A percentile compares a stretch with the other conserved stretches of the same genome.
Conservation (phyloP, 2,329 filamentous ascomycete species). For the Periconia sp. region DNA sequence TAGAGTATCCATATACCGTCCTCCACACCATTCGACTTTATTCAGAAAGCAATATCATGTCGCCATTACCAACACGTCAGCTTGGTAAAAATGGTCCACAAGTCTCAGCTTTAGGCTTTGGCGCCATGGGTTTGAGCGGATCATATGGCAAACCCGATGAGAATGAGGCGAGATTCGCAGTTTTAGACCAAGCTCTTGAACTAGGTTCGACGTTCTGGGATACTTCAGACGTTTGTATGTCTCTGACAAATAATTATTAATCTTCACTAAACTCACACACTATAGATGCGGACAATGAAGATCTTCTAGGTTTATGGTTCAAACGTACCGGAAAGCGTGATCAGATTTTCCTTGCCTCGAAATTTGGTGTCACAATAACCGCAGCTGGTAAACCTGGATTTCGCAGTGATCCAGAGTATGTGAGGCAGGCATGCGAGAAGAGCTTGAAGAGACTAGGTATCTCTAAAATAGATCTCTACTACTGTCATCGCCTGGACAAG, state of each 20-base stretch:
- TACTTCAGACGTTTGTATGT: constrained; percentile 7
- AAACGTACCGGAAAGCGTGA: constrained; percentile 16
- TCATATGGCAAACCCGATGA: constrained; percentile 12
- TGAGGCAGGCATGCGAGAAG: constrained; percentile 40
- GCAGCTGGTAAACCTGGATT: constrained; percentile 16
- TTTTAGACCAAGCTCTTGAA: constrained; percentile 6
- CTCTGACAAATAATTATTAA: not conserved
- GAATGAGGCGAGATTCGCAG: constrained; percentile 4
- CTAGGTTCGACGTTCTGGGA: constrained; percentile 10
- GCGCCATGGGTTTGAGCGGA: constrained; percentile 55
- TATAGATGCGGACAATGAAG: constrained; percentile 5
- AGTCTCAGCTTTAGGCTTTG: constrained; percentile 58
- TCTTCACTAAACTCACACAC: not conserved
- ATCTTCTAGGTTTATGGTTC: constrained; percentile 8
- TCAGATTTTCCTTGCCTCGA: constrained; percentile 22
- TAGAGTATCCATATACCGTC: too few relatives aligned
- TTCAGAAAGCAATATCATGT: constrained; percentile 3
- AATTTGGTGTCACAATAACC: constrained; percentile 10
- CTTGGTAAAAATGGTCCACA: constrained; percentile 58
- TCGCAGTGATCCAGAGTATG: constrained; percentile 45
- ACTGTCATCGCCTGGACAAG: constrained; percentile 46
- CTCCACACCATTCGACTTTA: not conserved
- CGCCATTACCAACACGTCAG: constrained; percentile 45
- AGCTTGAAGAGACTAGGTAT: constrained; percentile 44
- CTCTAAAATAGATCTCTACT: constrained; percentile 48